These are phyloP conservation scores for Colletotrichum gloeosporioides DNA, from an alignment of 2,329 filamentous ascomycete species.

Conservation along the genomic window DNA sequence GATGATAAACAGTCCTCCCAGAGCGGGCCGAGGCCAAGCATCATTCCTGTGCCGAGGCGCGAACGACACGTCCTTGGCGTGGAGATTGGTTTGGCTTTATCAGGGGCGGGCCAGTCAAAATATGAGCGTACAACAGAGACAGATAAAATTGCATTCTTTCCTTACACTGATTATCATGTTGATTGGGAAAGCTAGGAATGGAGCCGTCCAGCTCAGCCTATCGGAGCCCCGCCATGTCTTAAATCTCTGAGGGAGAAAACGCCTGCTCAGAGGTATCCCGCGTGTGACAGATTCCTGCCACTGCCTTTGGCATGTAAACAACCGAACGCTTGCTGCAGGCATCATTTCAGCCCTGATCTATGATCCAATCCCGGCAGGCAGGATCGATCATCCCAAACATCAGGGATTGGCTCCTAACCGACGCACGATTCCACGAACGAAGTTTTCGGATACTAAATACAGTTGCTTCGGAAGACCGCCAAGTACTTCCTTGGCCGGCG, in stretches of 20 bases:
- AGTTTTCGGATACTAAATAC: too few relatives aligned
- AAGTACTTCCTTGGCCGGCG: not conserved
- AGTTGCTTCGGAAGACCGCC: too few relatives aligned
- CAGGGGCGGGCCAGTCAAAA: not conserved
- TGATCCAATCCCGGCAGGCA: not conserved
- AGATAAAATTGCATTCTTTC: not conserved
- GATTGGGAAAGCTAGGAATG: not conserved
- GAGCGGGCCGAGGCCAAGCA: too few relatives aligned
- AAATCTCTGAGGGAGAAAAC: not conserved
- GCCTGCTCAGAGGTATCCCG: not conserved
- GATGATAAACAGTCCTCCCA: rapidly evolving
- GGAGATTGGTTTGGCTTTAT: not conserved
- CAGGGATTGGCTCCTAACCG: not conserved
- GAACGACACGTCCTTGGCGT: not conserved
- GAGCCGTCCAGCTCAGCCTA: not conserved
- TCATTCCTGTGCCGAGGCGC: not conserved
- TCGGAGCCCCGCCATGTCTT: not conserved
- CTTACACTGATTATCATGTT: not conserved
- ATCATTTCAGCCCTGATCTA: not conserved
- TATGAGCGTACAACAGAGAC: not conserved
- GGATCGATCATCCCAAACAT: not conserved
- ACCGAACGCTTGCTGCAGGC: not conserved
- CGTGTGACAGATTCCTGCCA: not conserved
- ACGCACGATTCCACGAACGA: not conserved
- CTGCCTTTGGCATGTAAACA: not conserved